Evolutionary conservation across 2,329 filamentous ascomycete genomes (phyloP).

Genomic region (Tolypocladium sp.): DNA sequence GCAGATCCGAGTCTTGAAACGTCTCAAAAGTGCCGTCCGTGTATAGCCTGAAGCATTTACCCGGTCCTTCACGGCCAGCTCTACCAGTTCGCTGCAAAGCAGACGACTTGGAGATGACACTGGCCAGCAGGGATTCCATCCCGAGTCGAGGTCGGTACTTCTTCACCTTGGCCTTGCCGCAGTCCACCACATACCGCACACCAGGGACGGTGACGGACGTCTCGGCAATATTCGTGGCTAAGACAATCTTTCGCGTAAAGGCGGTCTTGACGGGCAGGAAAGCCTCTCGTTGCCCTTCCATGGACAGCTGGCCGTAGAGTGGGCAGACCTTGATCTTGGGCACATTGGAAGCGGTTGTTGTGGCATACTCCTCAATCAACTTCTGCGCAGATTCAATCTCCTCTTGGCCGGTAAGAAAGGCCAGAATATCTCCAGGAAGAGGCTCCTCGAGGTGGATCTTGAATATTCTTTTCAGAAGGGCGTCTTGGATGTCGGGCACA

Average conservation of each 20-base stretch:
- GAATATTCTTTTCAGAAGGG: constrained; percentile 72
- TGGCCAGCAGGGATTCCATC: constrained; percentile 82
- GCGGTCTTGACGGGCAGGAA: constrained; percentile 65
- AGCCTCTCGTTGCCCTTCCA: constrained; percentile 75
- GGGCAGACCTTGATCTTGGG: constrained; percentile 68
- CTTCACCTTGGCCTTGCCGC: constrained; percentile 90
- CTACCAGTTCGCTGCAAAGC: constrained; percentile 86
- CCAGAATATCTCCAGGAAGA: constrained; percentile 86
- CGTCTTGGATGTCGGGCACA: constrained; percentile 73
- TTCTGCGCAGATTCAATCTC: constrained; percentile 78
- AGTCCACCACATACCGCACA: constrained; percentile 84
- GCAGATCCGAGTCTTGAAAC: constrained; percentile 65
- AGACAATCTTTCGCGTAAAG: constrained; percentile 78
- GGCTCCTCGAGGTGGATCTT: constrained; percentile 81
- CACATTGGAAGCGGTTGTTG: constrained; percentile 62
- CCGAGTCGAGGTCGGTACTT: constrained; percentile 78
- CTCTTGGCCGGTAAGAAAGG: constrained; percentile 88
- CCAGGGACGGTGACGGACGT: constrained; percentile 94
- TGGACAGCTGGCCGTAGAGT: constrained; percentile 82
- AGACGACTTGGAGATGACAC: constrained; percentile 86
- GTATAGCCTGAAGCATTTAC: constrained; percentile 84
- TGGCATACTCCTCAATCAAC: constrained; percentile 71
- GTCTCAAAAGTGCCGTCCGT: constrained; percentile 66
- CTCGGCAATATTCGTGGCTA: constrained; percentile 97
- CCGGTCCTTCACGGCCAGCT: constrained; percentile 84